phyloP scores from a whole-genome alignment of 2,329 filamentous ascomycete genomes.

The Xylaria digitata region DNA sequence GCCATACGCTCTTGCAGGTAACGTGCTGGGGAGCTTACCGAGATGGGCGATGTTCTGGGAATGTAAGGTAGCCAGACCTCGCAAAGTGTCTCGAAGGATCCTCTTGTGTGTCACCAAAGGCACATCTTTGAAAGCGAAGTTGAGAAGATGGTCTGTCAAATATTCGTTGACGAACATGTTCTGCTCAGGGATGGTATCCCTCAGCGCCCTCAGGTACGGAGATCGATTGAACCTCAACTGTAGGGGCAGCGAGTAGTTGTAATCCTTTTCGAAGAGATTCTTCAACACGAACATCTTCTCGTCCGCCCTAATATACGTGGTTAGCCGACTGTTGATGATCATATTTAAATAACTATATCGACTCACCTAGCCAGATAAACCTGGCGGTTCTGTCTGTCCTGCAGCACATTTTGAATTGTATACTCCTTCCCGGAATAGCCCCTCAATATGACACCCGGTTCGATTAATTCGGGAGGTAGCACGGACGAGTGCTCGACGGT shows the following conservation, averaged over 20 bases:
- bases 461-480: slow-evolving; percentile 39
- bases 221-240: slow-evolving; percentile 49
- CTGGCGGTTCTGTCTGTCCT: slow-evolving; percentile 51
- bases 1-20: not conserved
- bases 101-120: slow-evolving; percentile 53
- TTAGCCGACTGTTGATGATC: slow-evolving; percentile 3
- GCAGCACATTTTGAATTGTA: slow-evolving; percentile 50
- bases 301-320: slow-evolving; percentile 41
- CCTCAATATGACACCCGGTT: slow-evolving; percentile 47
- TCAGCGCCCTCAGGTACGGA: slow-evolving; percentile 53
- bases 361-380: slow-evolving; percentile 52
- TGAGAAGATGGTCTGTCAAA: slow-evolving; percentile 56
- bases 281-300: slow-evolving; percentile 52
- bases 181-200: slow-evolving; percentile 57
- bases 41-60: slow-evolving; percentile 54
- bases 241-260: slow-evolving; percentile 51
- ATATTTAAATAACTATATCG: not conserved
- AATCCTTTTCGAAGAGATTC: slow-evolving; percentile 51
- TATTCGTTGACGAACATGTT: slow-evolving; percentile 60
- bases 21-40: slow-evolving; percentile 42
- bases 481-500: slow-evolving; percentile 42
- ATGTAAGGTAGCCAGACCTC: slow-evolving; percentile 53
- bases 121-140: slow-evolving; percentile 55
- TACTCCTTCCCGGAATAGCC: slow-evolving; percentile 51
- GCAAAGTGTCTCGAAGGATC: slow-evolving; percentile 57